Evolutionary conservation across 2,329 filamentous ascomycete genomes (phyloP), one percentile per base, ranked within the genome.

Genomic region (Calonectria henricotiae): DNA sequence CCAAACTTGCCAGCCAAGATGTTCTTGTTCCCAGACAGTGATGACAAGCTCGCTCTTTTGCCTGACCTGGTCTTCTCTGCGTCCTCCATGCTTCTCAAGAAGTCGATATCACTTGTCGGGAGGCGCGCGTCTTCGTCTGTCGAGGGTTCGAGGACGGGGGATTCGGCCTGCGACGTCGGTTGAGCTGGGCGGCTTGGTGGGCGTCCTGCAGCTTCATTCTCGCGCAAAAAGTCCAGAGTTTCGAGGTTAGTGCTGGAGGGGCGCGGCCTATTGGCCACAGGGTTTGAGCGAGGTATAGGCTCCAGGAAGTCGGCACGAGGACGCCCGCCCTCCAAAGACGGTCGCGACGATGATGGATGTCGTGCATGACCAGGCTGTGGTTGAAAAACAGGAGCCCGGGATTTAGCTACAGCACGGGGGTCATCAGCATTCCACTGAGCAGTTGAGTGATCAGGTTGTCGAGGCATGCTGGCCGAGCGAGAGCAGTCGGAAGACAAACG

Each of bases 1-100:
- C 95, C 94, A 80, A 98, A 98, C 75, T 93, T 94, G 27, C 95
- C 94, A 5, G 91, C 92, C n/a, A 98, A 86, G 43, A 97, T 90
- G 68, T 90, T 94, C 82, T 96, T 97, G 30, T 93, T 93, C 44
- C 90, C 91, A 7, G 92, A 90, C 20, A 94, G 83, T 0, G 92
- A 91, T 65, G 93, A 87, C 1, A 97, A 83, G 80, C 94, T 96
- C 1, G 91, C 87, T 12, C 93, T 89, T 80, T 97, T 97, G 55
- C 85, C 84, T 73, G 86, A 75, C 54, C 81, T 84, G 4, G 83
- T 87, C 71, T 89, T 90, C 74, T 76, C 76, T 2, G 86, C 82
- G 70, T 90, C 85, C 87, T 97, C 94, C 82, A 93, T 91, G 2
- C 90, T 91, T 46, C 93, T 91, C 20, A 98, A 85, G 77, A 94